These are phyloP conservation scores for Nasturtium officinale DNA, from an alignment of 345 rosid genomes.

Conservation along the genomic window DNA sequence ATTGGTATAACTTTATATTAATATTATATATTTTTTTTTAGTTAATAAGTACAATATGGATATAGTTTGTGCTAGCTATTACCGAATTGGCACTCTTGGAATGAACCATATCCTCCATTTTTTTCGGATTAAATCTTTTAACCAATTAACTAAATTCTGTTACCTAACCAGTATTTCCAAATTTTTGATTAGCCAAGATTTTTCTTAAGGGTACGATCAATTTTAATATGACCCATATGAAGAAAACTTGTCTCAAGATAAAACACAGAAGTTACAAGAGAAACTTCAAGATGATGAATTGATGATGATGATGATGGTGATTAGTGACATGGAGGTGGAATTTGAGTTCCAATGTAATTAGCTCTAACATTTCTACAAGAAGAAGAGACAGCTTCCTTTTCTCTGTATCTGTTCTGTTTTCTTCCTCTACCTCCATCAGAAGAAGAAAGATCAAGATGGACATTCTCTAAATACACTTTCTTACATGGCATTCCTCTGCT, in stretches of 20 bases:
- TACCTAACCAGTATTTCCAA: constrained; percentile 1
- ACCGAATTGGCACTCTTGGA: constrained; percentile 35
- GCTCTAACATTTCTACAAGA: constrained; percentile 59
- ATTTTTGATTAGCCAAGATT: background rate
- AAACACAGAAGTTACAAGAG: constrained; percentile 17
- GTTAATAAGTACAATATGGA: background rate
- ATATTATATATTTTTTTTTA: background rate
- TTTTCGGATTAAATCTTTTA: constrained; percentile 26
- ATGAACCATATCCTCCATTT: constrained; percentile 29
- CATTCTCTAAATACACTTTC: constrained; percentile 54
- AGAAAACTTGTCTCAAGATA: constrained; percentile 23
- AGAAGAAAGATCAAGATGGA: constrained; percentile 51
- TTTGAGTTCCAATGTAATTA: constrained; percentile 56
- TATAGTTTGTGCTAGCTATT: background rate
- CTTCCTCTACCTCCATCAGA: constrained; percentile 25
- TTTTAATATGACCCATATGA: constrained; percentile 20
- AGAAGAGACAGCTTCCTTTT: constrained; percentile 44
- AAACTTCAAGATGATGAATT: constrained; percentile 12
- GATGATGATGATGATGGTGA: constrained; percentile 8
- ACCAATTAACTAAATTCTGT: background rate
- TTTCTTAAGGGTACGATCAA: background rate
- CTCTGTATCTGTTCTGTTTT: constrained; percentile 27
- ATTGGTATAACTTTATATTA: constrained; percentile 1
- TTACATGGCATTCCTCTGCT: constrained; percentile 58
- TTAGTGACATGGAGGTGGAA: constrained; percentile 58